Base-by-base conservation (phyloP, 371 early-diverging fungal species). In the Basidiobolus heterosporus region DNA sequence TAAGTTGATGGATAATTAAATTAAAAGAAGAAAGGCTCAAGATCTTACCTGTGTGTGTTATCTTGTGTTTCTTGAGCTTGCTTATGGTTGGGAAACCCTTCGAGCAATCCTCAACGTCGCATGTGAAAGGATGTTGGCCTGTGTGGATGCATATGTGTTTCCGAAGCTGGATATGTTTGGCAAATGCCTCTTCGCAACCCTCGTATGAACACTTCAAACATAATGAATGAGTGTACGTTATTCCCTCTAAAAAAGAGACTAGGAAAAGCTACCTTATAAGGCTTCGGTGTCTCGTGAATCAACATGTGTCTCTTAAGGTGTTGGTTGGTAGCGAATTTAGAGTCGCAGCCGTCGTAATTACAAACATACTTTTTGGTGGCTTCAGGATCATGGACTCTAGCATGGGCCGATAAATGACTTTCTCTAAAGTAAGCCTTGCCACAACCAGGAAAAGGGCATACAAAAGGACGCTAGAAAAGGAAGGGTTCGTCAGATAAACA, bases 361-460 rank as follows among this genome's bases (percentile, higher is more conserved):
- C 74, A 72, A 7, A 20, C 35, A 51, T 55, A 64, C 16, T 66
- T 60, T 45, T 58, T 62, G 20, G 59, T 54, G n/a, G 57, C 16
- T 20, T 52, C 43, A 1, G 66, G 57, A 14, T 60, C 61, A 39
- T 83, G 84, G 1, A 58, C 59, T 4, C 65, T 66, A 30, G 61
- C 50, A 52, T 83, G 84, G 1, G 65, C 66, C n/a, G 49, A 42
- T 4, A 83, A 61, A 46, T 80, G 76, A 36, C 60, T 66, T 1
- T 65, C 58, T 22, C 75, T 59, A 20, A 59, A 44, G 49, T 73
- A 83, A 0, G 71, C 47, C 40, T 78, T 79, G 20, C 40, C 50
- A 48, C 84, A 83, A 15, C 64, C 72, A 21, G 62, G 56, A 19
- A 55, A 47, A 1, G 62, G 48, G 46, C 83, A 82, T 13, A 44